Percentiles rank a stretch among this genome's conserved stretches.
These are phyloP conservation scores for Tricholoma furcatifolium DNA, from an alignment of 768 basidiomycete species.

Conservation along the genomic window DNA sequence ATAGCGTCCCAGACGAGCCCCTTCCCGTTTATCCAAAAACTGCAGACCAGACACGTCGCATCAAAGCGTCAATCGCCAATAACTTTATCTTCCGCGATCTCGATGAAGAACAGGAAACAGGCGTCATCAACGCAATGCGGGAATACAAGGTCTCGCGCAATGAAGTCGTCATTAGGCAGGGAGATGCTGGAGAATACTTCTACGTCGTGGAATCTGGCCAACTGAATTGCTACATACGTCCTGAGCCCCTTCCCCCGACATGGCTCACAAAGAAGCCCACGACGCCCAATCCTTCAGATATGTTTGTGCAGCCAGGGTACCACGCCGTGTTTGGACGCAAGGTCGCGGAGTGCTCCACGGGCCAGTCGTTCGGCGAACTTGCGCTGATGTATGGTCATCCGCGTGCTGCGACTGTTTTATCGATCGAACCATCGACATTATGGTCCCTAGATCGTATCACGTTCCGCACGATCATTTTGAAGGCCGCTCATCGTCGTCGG, in stretches of 20 bases:
- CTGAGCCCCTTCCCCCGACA: constrained; percentile 60
- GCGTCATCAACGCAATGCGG: constrained; percentile 94
- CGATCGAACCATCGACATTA: constrained; percentile 77
- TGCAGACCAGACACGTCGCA: constrained; percentile 80
- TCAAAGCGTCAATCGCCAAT: constrained; percentile 81
- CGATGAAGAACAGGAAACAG: constrained; percentile 92
- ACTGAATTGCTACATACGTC: constrained; percentile 79
- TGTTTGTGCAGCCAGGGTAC: constrained; percentile 60
- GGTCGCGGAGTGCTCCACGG: constrained; percentile 82
- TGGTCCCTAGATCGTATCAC: constrained; percentile 98
- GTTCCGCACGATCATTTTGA: constrained; percentile 96
- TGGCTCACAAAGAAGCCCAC: constrained; percentile 49
- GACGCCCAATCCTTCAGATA: constrained; percentile 42
- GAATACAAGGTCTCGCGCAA: constrained; percentile 70
- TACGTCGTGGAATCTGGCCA: constrained; percentile 93
- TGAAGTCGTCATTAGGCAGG: constrained; percentile 94
- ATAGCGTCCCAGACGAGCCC: constrained; percentile 60
- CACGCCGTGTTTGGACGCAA: constrained; percentile 75
- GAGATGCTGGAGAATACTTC: constrained; percentile 95
- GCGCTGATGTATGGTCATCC: constrained; percentile 98
- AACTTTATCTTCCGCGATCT: constrained; percentile 96
- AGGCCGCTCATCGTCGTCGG: constrained; percentile 84
- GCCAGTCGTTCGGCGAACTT: constrained; percentile 91
- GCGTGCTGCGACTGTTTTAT: constrained; percentile 90
- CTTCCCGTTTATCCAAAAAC: constrained; percentile 80